phyloP scores from a whole-genome alignment of 257 asterid species.

The Solanum acaule region DNA sequence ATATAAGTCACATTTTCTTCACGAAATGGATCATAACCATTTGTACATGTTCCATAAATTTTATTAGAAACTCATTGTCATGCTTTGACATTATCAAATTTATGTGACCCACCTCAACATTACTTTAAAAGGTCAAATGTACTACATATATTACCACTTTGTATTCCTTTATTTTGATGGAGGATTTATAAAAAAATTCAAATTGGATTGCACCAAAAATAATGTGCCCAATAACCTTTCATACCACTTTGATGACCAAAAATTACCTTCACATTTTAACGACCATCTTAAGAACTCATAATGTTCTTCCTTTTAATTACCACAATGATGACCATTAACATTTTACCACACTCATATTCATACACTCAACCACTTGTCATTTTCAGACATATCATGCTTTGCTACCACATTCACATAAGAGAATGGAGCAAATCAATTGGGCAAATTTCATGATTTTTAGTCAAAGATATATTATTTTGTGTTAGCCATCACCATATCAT shows the following conservation, averaged over 20 bases:
- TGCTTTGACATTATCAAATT: not conserved
- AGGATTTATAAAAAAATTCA: not conserved
- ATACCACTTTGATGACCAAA: not conserved
- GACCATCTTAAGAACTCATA: not conserved
- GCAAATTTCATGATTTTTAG: not conserved
- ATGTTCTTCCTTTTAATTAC: too few species aligned
- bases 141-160: not conserved
- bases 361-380: not conserved
- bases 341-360: not conserved
- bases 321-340: not conserved
- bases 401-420: not conserved
- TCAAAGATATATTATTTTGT: too few species aligned
- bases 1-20: not conserved
- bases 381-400: not conserved
- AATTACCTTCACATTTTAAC: not conserved
- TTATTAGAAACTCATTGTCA: not conserved
- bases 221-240: not conserved
- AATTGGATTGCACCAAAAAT: not conserved
- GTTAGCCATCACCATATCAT: not conserved
- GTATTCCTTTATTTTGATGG: not conserved
- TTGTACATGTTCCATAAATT: not conserved
- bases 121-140: too few species aligned
- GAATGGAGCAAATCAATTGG: not conserved
- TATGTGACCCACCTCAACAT: not conserved
- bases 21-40: not conserved